Base-by-base conservation (phyloP, 805 yeast genomes). In the Zygotorulaspora florentina region DNA sequence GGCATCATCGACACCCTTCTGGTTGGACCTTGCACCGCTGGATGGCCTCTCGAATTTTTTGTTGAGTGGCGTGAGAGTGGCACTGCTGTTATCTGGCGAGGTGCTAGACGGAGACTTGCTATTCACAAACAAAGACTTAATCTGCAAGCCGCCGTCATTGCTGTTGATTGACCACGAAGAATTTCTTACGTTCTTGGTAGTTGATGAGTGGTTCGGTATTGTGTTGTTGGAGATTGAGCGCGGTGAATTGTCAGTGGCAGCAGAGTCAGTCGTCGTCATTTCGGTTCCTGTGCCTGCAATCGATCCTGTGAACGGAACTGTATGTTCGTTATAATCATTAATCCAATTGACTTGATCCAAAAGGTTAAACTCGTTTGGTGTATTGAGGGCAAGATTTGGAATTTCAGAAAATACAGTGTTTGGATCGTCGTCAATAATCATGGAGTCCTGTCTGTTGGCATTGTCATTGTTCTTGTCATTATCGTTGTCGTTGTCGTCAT, bases 341-440 rank as follows among this genome's bases (percentile, higher is more conserved):
- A 58, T 54, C 62, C 62, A 58, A 34, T 51, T 48, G 12, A 50
- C 52, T n/a, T 54, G 52, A 30, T 56, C 60, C 40, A 54, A 29
- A 9, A 56, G 33, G 39, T 56, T 57, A 42, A 57, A 54, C 45
- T 45, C 49, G 39, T 43, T 45, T 16, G 43, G 46, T 8, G 45
- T 41, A 11, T 37, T 39, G n/a, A 47, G 27, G 5, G 27, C 12
- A 2, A 42, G 28, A 23, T 42, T 38, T 17, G 46, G 46, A 10
- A 39, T 26, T 16, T 29, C 40, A 9, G 40, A n/a, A 26, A 31
- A 28, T 37, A 36, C 12, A 18, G 9, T 31, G 8, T 27, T 16
- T 39, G 20, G 34, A n/a, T 29, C 38, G 16, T 30, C 36, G 10
- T 41, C 35, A 28, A 20, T 34, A 4, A 12, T 25, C 9, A 8